Conservation (phyloP, 106 monocot species). For the Allium sativum region DNA sequence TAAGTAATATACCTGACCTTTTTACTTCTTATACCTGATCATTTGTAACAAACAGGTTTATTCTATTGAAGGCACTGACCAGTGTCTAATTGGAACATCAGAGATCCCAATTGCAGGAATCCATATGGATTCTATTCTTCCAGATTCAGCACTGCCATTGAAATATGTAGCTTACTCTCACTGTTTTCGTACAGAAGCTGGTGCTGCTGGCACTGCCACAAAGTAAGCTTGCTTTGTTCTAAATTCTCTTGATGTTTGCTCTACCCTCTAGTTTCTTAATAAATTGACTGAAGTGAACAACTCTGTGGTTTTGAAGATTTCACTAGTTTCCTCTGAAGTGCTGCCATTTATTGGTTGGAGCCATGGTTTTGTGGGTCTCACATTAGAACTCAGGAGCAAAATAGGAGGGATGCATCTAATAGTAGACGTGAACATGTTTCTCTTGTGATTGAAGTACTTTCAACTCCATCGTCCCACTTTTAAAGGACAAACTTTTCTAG, state of each 20-base stretch:
- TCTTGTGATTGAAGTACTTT: no score
- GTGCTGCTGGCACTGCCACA: slow-evolving; percentile 82
- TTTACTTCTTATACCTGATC: neutral
- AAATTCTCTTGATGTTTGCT: neutral
- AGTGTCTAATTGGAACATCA: slow-evolving; percentile 96
- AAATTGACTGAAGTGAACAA: no score
- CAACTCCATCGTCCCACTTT: no score
- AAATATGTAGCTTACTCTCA: slow-evolving; percentile 96
- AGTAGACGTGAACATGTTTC: no score
- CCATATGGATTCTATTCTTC: slow-evolving; percentile 90
- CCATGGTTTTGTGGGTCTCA: no score
- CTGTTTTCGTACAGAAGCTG: slow-evolving; percentile 97
- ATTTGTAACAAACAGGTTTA: slow-evolving; percentile 55
- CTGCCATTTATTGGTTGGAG: no score
- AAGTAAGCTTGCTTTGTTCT: slow-evolving; percentile 19
- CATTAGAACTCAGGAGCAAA: no score
- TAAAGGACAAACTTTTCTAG: no score
- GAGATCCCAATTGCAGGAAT: slow-evolving; percentile 97
- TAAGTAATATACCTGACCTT: neutral
- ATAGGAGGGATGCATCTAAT: no score
- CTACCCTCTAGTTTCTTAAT: no score
- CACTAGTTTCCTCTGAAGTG: no score
- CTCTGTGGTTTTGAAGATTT: no score
- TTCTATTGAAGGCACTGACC: slow-evolving; percentile 84
- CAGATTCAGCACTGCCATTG: slow-evolving; percentile 70